phyloP scores from a whole-genome alignment of 2,329 filamentous ascomycete genomes.

The Phyllosticta ampelicida region DNA sequence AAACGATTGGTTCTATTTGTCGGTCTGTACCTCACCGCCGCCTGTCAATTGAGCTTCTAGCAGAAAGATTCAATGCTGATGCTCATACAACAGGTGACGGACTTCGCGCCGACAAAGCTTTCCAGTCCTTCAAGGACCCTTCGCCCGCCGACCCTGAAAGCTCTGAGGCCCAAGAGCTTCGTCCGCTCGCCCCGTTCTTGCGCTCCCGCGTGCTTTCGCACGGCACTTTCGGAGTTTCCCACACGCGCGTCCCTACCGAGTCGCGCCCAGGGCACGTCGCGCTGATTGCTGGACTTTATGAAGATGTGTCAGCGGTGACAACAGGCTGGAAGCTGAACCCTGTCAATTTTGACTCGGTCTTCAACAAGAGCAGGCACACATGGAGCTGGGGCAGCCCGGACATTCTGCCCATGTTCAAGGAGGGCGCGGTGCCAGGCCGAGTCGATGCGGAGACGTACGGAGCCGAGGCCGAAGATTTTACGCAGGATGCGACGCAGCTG shows the following conservation, averaged over 20 bases:
- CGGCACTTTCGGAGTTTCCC: conserved; percentile 93
- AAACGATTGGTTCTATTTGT: conserved; percentile 89
- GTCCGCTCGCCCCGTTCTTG: conserved; percentile 80
- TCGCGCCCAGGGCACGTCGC: conserved; percentile 94
- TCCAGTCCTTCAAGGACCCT: conserved; percentile 85
- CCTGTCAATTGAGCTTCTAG: neutral
- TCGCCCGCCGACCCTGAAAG: conserved; percentile 51
- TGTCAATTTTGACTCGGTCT: conserved; percentile 96
- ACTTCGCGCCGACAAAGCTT: conserved; percentile 92
- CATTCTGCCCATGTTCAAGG: conserved; percentile 93
- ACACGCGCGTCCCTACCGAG: conserved; percentile 93
- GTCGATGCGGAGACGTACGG: conserved; percentile 82
- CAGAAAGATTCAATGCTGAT: neutral
- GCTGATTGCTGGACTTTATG: conserved; percentile 89
- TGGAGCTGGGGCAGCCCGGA: conserved; percentile 99
- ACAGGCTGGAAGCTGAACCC: conserved; percentile 99
- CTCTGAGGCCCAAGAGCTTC: conserved; percentile 50
- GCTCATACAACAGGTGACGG: conserved; percentile 55
- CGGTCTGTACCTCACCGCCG: conserved; percentile 41
- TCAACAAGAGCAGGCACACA: conserved; percentile 91
- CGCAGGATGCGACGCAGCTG: conserved; percentile 64
- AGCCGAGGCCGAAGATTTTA: conserved; percentile 83
- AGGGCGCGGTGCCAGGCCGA: conserved; percentile 76
- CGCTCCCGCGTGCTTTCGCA: conserved; percentile 79
- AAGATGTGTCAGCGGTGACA: conserved; percentile 93